Evolutionary conservation across 345 rosid genomes (phyloP).

Genomic region (Moringa oleifera): DNA sequence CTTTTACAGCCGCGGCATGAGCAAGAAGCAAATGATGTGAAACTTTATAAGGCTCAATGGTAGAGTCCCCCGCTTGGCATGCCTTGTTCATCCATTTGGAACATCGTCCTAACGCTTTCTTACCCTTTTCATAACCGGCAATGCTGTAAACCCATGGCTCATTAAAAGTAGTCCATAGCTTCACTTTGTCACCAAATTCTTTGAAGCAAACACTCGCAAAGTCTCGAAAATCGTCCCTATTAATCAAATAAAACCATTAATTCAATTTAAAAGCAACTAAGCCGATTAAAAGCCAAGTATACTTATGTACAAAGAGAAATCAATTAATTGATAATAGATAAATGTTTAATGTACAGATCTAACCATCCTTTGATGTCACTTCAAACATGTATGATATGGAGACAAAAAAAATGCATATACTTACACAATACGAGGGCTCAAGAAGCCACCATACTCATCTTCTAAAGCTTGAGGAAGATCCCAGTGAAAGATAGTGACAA

Average conservation of each 20-base stretch:
- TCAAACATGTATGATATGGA: too few species aligned
- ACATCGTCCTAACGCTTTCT: conserved; percentile 28
- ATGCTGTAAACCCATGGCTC: conserved; percentile 20
- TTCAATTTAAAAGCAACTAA: too few species aligned
- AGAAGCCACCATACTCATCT: conserved; percentile 50
- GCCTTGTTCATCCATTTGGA: conserved; percentile 22
- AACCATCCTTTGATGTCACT: neutral
- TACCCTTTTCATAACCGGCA: conserved; percentile 10
- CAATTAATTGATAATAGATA: neutral
- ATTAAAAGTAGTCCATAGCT: conserved; percentile 33
- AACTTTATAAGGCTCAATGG: conserved; percentile 28
- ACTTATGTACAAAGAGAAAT: too few species aligned
- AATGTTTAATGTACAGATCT: neutral
- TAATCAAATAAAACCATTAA: neutral
- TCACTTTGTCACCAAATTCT: conserved; percentile 30
- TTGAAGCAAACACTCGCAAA: conserved; percentile 24
- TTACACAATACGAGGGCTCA: conserved; percentile 43
- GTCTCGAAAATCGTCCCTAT: conserved; percentile 27
- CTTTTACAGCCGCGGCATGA: conserved; percentile 33
- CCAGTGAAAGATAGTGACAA: conserved; percentile 50
- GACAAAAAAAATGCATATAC: neutral
- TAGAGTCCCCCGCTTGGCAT: conserved; percentile 27
- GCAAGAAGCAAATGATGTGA: conserved; percentile 31
- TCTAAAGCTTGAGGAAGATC: conserved; percentile 46
- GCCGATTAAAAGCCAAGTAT: too few species aligned